Base-by-base conservation (phyloP, 495 filamentous ascomycete genomes). In the Penicillium longicatenatum region DNA sequence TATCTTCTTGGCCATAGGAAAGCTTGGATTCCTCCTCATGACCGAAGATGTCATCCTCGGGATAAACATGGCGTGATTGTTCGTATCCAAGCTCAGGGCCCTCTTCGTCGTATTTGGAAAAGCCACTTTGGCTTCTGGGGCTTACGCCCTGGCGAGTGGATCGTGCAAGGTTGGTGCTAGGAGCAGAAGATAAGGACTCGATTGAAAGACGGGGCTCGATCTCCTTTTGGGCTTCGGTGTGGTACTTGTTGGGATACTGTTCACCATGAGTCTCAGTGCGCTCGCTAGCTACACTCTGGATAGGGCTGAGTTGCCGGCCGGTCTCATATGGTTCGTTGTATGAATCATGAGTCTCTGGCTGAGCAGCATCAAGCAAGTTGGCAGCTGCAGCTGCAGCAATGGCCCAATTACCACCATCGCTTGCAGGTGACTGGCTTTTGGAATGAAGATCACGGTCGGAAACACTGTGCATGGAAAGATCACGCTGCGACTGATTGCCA, bases 261-360 rank as follows among this genome's bases (percentile, higher is more conserved):
- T 41, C 49, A 17, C 20, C 22, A 30, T 64, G 62, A 6, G 65
- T 71, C 20, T 74, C 70, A 17, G 76, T 80, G 29, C 81, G 84
- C 59, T 87, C 89, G 52, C 92, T 92, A 0, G 90, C 90, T 26
- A 94, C 87, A 56, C 92, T 96, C 59, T 93, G 92, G 51, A 95
- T 91, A 0, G 92, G 92, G 70, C 92, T 96, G 20, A 93, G 72
- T 14, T 84, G 84, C 29, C 88, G 87, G 30, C 79, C 77, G 55
- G 84, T 75, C 55, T 86, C 84, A 48, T 81, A 80, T 7, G 80
- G 74, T 29, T 81, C 74, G 48, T 70, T 54, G 11, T 79, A 75
- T 14, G 49, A 51, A 49, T 66, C 60, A 50, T 62, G 67, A 35
- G 75, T 62, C n/a, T 63, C 70, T 17, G 75, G 68, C 45, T 77